phyloP scores from a whole-genome alignment of 805 yeast species.

The Candida caryicola region DNA sequence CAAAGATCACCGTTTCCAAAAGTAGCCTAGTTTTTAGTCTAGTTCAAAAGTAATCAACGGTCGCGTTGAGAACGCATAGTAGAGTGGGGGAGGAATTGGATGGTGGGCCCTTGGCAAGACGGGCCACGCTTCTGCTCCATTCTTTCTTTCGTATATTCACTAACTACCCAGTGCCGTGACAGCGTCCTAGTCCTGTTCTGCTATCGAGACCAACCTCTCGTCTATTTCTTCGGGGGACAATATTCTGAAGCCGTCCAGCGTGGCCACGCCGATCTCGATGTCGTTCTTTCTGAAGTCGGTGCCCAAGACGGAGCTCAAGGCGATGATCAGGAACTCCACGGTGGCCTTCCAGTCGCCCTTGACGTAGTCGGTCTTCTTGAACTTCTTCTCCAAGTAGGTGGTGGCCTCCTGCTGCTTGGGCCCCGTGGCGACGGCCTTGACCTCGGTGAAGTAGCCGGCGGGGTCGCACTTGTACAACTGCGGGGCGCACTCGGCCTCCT shows the following conservation, averaged over 20 bases:
- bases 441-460: constrained; percentile 91
- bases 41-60: no score
- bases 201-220: constrained; percentile 88
- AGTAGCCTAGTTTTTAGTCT: no score
- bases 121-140: no score
- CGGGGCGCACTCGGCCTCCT: constrained; percentile 80
- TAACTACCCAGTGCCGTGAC: no score
- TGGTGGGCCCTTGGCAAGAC: no score
- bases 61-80: no score
- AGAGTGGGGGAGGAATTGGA: no score
- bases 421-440: constrained; percentile 91
- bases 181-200: constrained; percentile 79
- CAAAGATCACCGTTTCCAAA: no score
- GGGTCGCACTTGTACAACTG: constrained; percentile 92
- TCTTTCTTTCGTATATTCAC: no score
- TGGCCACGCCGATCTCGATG: constrained; percentile 88
- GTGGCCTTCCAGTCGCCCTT: constrained; percentile 86
- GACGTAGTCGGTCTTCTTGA: constrained; percentile 64
- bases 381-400: constrained; percentile 84
- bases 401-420: constrained; percentile 96
- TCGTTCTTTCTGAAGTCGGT: constrained; percentile 94
- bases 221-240: constrained; percentile 87
- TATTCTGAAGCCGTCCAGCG: constrained; percentile 65
- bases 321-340: constrained; percentile 84
- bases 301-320: constrained; percentile 81